Percentiles rank a stretch among this genome's conserved stretches.
These are phyloP conservation scores for Bauhinia variegata DNA, from an alignment of 306 rosid genomes.

Conservation along the genomic window DNA sequence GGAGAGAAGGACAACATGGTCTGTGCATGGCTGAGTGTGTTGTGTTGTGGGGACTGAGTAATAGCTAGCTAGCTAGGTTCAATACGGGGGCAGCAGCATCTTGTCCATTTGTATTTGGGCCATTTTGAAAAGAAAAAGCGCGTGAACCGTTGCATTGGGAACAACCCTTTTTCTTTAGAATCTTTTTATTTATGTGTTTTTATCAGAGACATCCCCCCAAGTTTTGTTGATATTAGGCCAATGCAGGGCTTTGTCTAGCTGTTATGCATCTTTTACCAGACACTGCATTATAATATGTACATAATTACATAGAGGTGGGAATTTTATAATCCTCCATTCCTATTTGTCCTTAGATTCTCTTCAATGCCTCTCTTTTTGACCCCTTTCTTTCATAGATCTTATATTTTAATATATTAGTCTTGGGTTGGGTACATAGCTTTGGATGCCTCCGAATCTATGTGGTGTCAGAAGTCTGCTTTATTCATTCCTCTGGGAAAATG, in stretches of 20 bases:
- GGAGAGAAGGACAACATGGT: conserved; percentile 32
- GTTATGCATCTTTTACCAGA: conserved; percentile 51
- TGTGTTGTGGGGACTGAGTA: conserved; percentile 40
- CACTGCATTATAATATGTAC: conserved; percentile 54
- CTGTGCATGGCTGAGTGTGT: conserved; percentile 23
- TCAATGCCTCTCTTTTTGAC: conserved; percentile 25
- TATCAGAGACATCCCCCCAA: conserved; percentile 46
- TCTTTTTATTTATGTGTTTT: conserved; percentile 35
- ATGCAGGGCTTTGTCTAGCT: conserved; percentile 71
- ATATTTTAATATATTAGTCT: no score
- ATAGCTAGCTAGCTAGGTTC: conserved; percentile 30
- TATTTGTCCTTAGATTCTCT: conserved; percentile 5
- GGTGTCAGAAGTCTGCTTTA: conserved; percentile 17
- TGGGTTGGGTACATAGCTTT: conserved; percentile 10
- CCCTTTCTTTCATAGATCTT: no score
- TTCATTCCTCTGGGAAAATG: conserved; percentile 26
- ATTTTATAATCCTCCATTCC: conserved; percentile 28
- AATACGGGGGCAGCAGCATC: conserved; percentile 29
- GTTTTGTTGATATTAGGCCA: conserved; percentile 66
- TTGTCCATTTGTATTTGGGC: conserved; percentile 50
- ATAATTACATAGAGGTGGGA: conserved; percentile 49
- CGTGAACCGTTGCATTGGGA: conserved; percentile 60
- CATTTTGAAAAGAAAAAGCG: conserved; percentile 44
- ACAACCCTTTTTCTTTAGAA: conserved; percentile 38
- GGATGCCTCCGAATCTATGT: conserved; percentile 33